Evolutionary conservation across 768 basidiomycete genomes (phyloP), one percentile per base, ranked within the genome.

Genomic region (Tulasnella sp.): DNA sequence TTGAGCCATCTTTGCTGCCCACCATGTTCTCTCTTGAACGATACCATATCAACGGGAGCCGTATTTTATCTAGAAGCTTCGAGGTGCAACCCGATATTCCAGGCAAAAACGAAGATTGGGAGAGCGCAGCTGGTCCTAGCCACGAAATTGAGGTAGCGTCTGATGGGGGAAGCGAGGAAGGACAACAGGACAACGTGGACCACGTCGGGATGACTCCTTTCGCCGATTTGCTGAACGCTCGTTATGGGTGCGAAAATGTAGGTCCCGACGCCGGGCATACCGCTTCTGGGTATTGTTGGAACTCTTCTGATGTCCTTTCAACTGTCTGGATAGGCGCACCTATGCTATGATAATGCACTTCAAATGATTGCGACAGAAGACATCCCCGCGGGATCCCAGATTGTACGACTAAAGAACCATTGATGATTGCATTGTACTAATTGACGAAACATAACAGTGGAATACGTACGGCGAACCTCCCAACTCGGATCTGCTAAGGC

Each of bases 401-500:
- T 99, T 51, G 93, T 93, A 66, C 65, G 84, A 73, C 3, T 15
- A 38, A 15, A 15, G 34, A 15, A 15, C n/a, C n/a, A n/a, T 45
- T 21, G 8, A 19, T 15, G 21, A 17, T 56, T 13, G 24, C 42
- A 21, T 30, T 51, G n/a, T 8, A 51, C 17, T 19, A 32, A 21
- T 30, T 24, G 26, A 34, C 38, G 11, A 59, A 21, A 27, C 44
- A 21, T 52, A 34, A 50, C 65, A 94, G 91, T 92, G 85, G 81
- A 98, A 98, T 70, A 97, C 95, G 0, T 99, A 98, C 69, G 90
- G 86, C 26, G 88, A 94, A 67, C 85, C 82, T 1, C 91, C 95
- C 4, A 98, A 98, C 68, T 81, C 88, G 5, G 94, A 94, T 65
- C 80, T 99, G 7, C 78, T 99, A n/a, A 81, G 96, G 45, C 82